Conservation (phyloP, 1,284 basidiomycete species). For the Trichosporon coremiiforme region DNA sequence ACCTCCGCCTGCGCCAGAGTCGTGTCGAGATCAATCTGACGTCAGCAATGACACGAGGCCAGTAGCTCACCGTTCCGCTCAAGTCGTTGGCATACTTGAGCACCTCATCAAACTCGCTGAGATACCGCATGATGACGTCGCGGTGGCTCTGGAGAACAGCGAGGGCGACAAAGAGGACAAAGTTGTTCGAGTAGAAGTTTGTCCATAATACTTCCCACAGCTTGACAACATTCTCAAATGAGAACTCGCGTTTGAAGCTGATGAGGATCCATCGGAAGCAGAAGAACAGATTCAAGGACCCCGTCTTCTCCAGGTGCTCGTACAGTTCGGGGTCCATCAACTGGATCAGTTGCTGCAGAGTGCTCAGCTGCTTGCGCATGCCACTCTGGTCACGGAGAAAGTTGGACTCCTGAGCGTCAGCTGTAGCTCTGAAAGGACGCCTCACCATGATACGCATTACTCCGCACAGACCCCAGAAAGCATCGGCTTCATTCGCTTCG, state of each 20-base stretch:
- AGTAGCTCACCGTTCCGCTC: constrained; percentile 67
- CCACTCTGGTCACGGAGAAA: constrained; percentile 96
- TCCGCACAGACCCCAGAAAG: constrained; percentile 94
- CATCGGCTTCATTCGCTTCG: constrained; percentile 81
- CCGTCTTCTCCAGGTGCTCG: constrained; percentile 79
- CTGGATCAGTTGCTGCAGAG: constrained; percentile 83
- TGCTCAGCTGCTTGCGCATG: constrained; percentile 90
- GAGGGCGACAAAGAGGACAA: constrained; percentile 92
- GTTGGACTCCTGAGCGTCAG: constrained; percentile 72
- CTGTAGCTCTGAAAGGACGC: too few species aligned
- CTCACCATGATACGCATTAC: constrained; percentile 84
- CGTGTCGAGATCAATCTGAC: constrained; percentile 77
- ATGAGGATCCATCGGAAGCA: constrained; percentile 84
- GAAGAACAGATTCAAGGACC: constrained; percentile 94
- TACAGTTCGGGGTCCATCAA: constrained; percentile 94
- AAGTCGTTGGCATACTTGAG: constrained; percentile 94
- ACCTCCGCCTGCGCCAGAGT: constrained; percentile 93
- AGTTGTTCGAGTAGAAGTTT: constrained; percentile 80
- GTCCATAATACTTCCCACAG: constrained; percentile 97
- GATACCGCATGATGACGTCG: constrained; percentile 88
- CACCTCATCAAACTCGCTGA: constrained; percentile 71
- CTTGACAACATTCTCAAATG: constrained; percentile 80
- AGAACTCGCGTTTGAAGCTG: constrained; percentile 92
- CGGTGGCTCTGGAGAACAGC: constrained; percentile 91
- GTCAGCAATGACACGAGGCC: constrained; percentile 19